A percentile compares a stretch with the other conserved stretches of the same genome.
Evolutionary conservation across 805 yeast species (phyloP).

Genomic region (Saccharomycopsis selenospora): DNA sequence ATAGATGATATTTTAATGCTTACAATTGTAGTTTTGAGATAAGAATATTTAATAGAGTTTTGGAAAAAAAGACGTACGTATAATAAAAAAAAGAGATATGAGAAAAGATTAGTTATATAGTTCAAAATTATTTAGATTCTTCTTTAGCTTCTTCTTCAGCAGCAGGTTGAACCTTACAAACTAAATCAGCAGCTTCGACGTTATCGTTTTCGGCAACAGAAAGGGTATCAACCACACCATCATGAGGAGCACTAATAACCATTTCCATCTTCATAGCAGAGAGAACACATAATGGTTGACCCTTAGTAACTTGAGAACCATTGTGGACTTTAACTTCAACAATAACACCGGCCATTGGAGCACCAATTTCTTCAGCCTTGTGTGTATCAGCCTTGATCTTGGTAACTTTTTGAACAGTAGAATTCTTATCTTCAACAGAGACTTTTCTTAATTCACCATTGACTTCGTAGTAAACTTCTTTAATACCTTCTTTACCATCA

Average conservation of each 20-base stretch:
- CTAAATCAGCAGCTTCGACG: conserved; percentile 89
- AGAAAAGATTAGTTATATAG: too few relatives aligned
- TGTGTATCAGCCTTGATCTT: conserved; percentile 87
- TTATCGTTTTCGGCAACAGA: conserved; percentile 84
- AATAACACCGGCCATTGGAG: conserved; percentile 99
- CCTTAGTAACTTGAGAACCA: conserved; percentile 88
- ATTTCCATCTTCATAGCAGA: conserved; percentile 99
- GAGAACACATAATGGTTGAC: conserved; percentile 88
- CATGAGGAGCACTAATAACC: conserved; percentile 89
- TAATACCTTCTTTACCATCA: conserved; percentile 79
- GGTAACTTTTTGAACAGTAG: conserved; percentile 75
- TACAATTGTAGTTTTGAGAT: too few relatives aligned
- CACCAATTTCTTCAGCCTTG: conserved; percentile 89
- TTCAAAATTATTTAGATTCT: background rate
- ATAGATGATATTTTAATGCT: background rate
- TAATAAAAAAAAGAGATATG: too few relatives aligned
- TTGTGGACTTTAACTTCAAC: conserved; percentile 88
- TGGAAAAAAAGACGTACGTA: too few relatives aligned
- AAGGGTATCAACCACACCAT: conserved; percentile 76
- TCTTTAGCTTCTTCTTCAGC: conserved; percentile 22
- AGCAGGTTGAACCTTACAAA: conserved; percentile 46
- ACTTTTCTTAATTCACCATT: conserved; percentile 98
- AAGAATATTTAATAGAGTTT: too few relatives aligned
- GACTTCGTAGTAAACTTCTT: conserved; percentile 96
- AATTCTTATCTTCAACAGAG: conserved; percentile 79